Base-by-base conservation (phyloP, 768 basidiomycete genomes). In the Clavulina sp. region DNA sequence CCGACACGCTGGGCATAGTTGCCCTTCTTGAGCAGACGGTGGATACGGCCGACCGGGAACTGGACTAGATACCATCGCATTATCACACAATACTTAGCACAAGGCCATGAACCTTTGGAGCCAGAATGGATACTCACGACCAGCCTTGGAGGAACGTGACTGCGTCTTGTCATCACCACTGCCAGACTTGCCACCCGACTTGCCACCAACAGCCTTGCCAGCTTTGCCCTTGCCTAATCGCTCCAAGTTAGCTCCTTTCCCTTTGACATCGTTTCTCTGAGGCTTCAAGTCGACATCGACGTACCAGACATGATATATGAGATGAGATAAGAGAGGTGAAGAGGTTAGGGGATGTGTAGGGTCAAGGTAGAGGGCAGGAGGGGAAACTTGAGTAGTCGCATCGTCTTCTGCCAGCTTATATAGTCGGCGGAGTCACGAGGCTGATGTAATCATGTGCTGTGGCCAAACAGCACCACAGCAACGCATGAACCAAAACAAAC, bases 21-120 rank as follows among this genome's bases (percentile, higher is more conserved):
- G 50, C 85, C 85, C 66, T 76, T 77, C 73, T 86, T 86, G 66
- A 88, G 65, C 40, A 86, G 76, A 76, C 84, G 79, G 69, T 85
- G 86, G 55, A 88, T 78, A 81, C 86, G 86, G 73, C 86, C 86
- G 59, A 89, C 85, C 50, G 86, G 86, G 72, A 89, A 84, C 64
- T 83, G 79, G 51, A 82, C 26, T 43, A 59, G 16, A 6, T n/a
- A 1, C n/a, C 18, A 4, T 19, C 4, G 16, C 4, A 23, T n/a
- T 32, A 9, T 21, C 24, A 19, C 28, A 26, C 5, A 13, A 4
- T 24, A 4, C 44, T 16, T 19, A 16, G n/a, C 9, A 46, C 19
- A 52, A 18, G 18, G 24, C 16, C 19, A 9, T 16, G n/a, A 43
- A 7, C 41, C n/a, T 13, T 5, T 13, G 32, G 9, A 19, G 60